These are phyloP conservation scores for Cajanus cajan DNA, from an alignment of 306 rosid genomes.

Conservation along the genomic window DNA sequence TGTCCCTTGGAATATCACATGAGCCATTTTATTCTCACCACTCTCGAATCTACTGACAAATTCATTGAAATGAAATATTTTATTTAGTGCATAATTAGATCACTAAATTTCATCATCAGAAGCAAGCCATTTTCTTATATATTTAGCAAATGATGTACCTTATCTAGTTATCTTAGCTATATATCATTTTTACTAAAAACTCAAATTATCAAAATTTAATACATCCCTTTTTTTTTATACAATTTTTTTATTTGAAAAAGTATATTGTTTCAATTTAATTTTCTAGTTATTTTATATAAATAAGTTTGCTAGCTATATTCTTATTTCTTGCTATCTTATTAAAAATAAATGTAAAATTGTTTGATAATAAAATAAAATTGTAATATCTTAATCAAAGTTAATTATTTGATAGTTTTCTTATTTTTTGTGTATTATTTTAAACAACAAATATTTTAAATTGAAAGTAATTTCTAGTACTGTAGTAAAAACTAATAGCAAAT, in stretches of 20 bases:
- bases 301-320: neutral
- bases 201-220: neutral
- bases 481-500: neutral
- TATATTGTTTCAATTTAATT: neutral
- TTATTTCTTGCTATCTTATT: neutral
- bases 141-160: neutral
- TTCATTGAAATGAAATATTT: neutral
- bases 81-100: neutral
- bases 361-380: neutral
- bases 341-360: neutral
- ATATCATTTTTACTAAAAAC: too few relatives aligned
- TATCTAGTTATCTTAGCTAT: neutral
- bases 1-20: conserved; percentile 34
- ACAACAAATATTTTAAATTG: neutral
- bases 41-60: neutral
- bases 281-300: neutral
- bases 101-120: neutral
- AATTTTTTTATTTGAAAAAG: neutral
- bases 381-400: neutral
- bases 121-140: neutral
- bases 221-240: neutral
- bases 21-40: conserved; percentile 10
- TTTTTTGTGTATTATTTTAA: too few relatives aligned
- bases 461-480: neutral
- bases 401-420: neutral